Evolutionary conservation across 352 stramenopile genomes (phyloP).

Genomic region (Aphanomyces invadans): DNA sequence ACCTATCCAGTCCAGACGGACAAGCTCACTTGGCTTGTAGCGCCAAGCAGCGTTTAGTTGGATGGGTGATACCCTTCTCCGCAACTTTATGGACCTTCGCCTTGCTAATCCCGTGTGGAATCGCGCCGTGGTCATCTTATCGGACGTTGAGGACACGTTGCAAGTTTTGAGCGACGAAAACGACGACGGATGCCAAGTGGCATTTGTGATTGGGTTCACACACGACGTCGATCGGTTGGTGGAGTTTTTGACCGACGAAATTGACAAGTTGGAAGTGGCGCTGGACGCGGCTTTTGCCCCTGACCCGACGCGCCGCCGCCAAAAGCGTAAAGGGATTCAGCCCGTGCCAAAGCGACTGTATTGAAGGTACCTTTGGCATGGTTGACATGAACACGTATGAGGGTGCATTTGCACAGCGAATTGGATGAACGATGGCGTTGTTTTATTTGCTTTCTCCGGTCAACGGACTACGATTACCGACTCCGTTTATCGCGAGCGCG

Average conservation of each 20-base stretch:
- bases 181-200: not conserved
- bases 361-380: too few relatives aligned
- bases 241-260: slow-evolving; percentile 7
- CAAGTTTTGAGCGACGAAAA: slow-evolving; percentile 8
- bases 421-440: too few relatives aligned
- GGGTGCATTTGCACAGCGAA: too few relatives aligned
- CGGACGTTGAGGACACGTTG: slow-evolving; percentile 11
- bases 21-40: not conserved
- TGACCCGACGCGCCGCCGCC: not conserved
- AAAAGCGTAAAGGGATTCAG: not conserved
- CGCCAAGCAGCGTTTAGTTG: slow-evolving; percentile 46
- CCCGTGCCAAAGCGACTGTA: not conserved
- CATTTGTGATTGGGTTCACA: slow-evolving; percentile 19
- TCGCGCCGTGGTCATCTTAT: slow-evolving; percentile 66
- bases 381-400: too few relatives aligned
- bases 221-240: slow-evolving; percentile 17
- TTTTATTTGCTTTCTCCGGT: slow-evolving; percentile 1
- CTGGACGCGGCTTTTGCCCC: not conserved
- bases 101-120: slow-evolving; percentile 80
- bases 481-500: not conserved
- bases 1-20: not conserved
- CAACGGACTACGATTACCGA: not conserved
- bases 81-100: slow-evolving; percentile 76
- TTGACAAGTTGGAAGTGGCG: slow-evolving; percentile 1
- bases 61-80: slow-evolving; percentile 67